Evolutionary conservation across 306 rosid species (phyloP), one percentile per base, ranked within the genome.

Genomic region (Carpinus fangiana): DNA sequence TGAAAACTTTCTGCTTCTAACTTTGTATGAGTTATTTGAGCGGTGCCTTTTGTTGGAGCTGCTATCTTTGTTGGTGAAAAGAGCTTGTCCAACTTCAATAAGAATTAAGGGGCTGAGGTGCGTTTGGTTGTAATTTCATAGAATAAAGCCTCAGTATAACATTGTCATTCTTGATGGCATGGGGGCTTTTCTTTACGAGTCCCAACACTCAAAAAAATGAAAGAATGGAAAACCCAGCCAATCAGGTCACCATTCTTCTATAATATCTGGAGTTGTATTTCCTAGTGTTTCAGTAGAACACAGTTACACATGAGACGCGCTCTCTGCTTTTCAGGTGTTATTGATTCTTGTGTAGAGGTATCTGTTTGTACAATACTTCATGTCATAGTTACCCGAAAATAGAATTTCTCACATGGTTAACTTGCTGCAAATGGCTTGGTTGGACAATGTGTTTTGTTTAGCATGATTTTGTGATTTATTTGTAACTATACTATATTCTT

Each of bases 341-440:
- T 66, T 4, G 72, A 9, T 67, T 20, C 50, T 11, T 66, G 70
- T 64, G 50, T 38, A 11, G 72, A 18, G 52, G 12, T 66, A 66
- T n/a, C 28, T 66, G 28, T 43, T 38, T 31, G 41, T 66, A 10
- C 46, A 31, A 16, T 16, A 66, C n/a, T 17, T 23, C 26, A 38
- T 18, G 11, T 66, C 14, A 38, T 18, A 17, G 14, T 41, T 67
- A 9, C 72, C 72, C 9, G 26, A 43, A 31, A 67, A 43, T 64
- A 8, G 70, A 67, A 38, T 14, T 26, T 17, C n/a, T 67, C 9
- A 6, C 72, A 4, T 59, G 17, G 12, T 61, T 46, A 71, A 56
- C 47, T 56, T 75, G 79, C 79, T 64, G 59, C 80, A 80, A 77
- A 12, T 36, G 41, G 59, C 73, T 74, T 41, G 23, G 66, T 12